phyloP scores from a whole-genome alignment of 2,329 filamentous ascomycete genomes.

The Clonostachys byssicola region DNA sequence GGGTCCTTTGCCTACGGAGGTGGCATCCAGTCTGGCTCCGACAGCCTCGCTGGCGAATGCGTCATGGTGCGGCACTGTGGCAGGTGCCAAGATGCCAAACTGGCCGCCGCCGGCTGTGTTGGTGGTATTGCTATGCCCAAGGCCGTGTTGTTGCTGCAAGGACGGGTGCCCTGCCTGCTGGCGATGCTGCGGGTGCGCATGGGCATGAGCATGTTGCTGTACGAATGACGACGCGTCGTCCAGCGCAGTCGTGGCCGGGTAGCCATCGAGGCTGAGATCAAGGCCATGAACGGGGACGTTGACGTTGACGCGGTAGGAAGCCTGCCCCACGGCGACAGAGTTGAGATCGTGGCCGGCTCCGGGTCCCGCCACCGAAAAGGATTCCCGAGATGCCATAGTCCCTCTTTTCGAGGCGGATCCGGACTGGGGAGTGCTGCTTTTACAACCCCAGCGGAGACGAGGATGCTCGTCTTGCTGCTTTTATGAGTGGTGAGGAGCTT shows the following conservation, averaged over 20 bases:
- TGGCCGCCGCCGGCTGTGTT: constrained; percentile 20
- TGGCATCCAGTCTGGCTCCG: constrained; percentile 14
- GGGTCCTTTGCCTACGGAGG: not conserved
- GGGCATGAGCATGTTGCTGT: constrained; percentile 4
- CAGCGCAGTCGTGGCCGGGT: too few species aligned
- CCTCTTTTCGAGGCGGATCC: too few species aligned
- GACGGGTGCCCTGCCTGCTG: not conserved
- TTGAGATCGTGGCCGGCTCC: too few species aligned
- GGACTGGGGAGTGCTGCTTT: too few species aligned
- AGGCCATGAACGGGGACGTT: not conserved
- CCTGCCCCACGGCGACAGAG: too few species aligned
- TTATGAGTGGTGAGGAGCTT: too few species aligned
- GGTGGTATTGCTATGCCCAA: constrained; percentile 2
- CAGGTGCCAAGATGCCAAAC: constrained; percentile 40
- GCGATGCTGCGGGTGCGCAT: constrained; percentile 10
- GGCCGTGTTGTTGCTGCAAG: constrained; percentile 7
- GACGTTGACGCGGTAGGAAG: not conserved
- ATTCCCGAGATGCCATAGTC: not conserved
- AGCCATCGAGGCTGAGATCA: not conserved
- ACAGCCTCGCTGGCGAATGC: constrained; percentile 20
- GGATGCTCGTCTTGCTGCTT: too few species aligned
- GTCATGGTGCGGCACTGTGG: constrained; percentile 7
- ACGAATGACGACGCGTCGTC: not conserved
- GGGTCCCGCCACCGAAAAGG: not conserved
- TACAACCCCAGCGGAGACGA: too few species aligned